These are phyloP conservation scores for Beverwykella pulmonaria DNA, from an alignment of 495 filamentous ascomycete species.

Conservation along the genomic window DNA sequence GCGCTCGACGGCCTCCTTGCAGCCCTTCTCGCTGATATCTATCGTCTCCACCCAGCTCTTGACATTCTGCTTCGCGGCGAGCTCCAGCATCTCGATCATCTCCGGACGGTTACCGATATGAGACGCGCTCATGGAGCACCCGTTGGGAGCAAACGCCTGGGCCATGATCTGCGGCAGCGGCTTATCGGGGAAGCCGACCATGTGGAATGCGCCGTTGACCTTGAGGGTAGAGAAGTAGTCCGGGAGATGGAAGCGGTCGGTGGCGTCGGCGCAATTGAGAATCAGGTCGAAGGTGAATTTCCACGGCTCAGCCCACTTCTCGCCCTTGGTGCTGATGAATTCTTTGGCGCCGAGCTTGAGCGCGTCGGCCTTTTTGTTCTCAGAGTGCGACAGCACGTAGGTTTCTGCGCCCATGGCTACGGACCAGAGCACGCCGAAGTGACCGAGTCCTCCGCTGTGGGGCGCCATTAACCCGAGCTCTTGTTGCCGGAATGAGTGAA, in stretches of 20 bases:
- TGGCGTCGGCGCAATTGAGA: constrained; percentile 72
- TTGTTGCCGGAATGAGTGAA: too few species aligned
- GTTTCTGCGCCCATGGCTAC: constrained; percentile 51
- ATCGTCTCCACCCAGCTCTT: constrained; percentile 81
- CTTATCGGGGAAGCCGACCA: constrained; percentile 81
- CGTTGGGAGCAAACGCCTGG: constrained; percentile 74
- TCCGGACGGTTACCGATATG: constrained; percentile 82
- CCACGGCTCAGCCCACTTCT: constrained; percentile 49
- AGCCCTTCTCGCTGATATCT: constrained; percentile 67
- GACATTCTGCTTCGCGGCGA: constrained; percentile 79
- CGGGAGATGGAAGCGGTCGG: constrained; percentile 66
- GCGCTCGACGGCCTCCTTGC: constrained; percentile 66
- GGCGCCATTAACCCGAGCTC: not conserved
- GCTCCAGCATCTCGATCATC: constrained; percentile 79
- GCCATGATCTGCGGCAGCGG: constrained; percentile 73
- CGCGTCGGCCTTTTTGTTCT: constrained; percentile 49
- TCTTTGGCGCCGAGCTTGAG: constrained; percentile 49
- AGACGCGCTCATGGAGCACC: constrained; percentile 76
- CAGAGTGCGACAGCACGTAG: constrained; percentile 50
- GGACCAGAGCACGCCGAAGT: constrained; percentile 50
- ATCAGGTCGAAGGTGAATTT: constrained; percentile 72
- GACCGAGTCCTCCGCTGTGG: constrained; percentile 49
- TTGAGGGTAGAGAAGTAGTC: constrained; percentile 79
- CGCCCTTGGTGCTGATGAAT: constrained; percentile 47
- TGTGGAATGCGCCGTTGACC: constrained; percentile 80